These are phyloP conservation scores for Penicillium sp. DNA, from an alignment of 2,329 filamentous ascomycete genomes.

Conservation along the genomic window DNA sequence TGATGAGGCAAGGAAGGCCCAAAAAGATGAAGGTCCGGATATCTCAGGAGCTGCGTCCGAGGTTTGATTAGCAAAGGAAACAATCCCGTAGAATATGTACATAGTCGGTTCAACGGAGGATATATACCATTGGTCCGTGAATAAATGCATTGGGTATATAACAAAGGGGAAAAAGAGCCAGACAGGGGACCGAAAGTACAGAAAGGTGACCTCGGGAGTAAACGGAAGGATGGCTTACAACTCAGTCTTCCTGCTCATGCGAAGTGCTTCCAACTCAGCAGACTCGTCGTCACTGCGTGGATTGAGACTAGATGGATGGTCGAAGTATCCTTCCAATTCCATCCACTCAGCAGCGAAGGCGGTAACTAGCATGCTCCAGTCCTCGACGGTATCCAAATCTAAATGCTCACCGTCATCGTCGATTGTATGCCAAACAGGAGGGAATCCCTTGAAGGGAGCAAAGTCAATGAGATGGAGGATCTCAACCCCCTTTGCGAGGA, in stretches of 20 bases:
- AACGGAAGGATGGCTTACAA: slow-evolving; percentile 38
- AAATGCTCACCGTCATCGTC: slow-evolving; percentile 81
- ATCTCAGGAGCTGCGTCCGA: not conserved
- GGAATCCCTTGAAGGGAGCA: slow-evolving; percentile 60
- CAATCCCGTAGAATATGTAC: not conserved
- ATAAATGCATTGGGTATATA: slow-evolving; percentile 14
- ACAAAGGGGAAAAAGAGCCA: not conserved
- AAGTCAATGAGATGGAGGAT: slow-evolving; percentile 84
- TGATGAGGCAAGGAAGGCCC: not conserved
- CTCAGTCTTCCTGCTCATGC: slow-evolving; percentile 35
- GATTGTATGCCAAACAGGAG: slow-evolving; percentile 79
- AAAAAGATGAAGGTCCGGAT: not conserved
- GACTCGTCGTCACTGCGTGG: slow-evolving; percentile 8
- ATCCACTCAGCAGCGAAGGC: slow-evolving; percentile 91
- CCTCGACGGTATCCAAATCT: slow-evolving; percentile 73
- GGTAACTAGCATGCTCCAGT: slow-evolving; percentile 82
- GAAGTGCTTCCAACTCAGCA: slow-evolving; percentile 14
- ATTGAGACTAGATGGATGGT: slow-evolving; percentile 7
- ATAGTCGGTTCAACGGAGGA: not conserved
- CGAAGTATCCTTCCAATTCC: slow-evolving; percentile 66
- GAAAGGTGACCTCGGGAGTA: not conserved
- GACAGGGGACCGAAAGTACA: not conserved
- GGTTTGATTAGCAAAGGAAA: slow-evolving; percentile 2
- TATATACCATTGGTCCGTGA: not conserved
- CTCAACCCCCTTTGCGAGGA: slow-evolving; percentile 80